These are phyloP conservation scores for Alternaria gansuensis DNA, from an alignment of 2,329 filamentous ascomycete species.

Conservation along the genomic window DNA sequence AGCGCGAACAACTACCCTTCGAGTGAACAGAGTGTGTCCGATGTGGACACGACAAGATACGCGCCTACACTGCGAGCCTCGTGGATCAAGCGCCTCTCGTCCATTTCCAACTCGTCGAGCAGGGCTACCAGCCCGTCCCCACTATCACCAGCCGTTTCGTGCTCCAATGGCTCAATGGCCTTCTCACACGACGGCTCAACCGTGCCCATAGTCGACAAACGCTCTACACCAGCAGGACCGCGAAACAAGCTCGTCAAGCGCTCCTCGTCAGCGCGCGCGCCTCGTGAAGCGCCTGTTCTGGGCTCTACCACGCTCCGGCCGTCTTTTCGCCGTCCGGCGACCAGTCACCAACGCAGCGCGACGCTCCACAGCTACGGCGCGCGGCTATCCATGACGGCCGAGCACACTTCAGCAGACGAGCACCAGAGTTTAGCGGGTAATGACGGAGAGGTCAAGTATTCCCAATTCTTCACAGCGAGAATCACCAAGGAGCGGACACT, in stretches of 20 bases:
- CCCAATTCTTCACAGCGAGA: conserved; percentile 52
- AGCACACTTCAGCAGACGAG: conserved; percentile 35
- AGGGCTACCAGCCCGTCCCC: conserved; percentile 70
- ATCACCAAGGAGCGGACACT: conserved; percentile 48
- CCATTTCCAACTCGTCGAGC: conserved; percentile 71
- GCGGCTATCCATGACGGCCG: conserved; percentile 41
- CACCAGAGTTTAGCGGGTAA: conserved; percentile 28
- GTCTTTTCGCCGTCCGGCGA: conserved; percentile 75
- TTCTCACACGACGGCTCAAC: conserved; percentile 64
- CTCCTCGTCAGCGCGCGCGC: conserved; percentile 64
- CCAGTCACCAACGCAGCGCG: conserved; percentile 79
- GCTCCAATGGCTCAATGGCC: conserved; percentile 66
- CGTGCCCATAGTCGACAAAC: conserved; percentile 67
- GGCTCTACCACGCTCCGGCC: conserved; percentile 69
- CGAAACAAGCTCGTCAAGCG: conserved; percentile 84
- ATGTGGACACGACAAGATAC: conserved; percentile 35
- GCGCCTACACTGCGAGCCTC: conserved; percentile 60
- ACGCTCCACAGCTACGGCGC: conserved; percentile 68
- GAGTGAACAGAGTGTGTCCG: conserved; percentile 37
- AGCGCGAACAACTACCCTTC: conserved; percentile 33
- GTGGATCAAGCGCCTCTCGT: conserved; percentile 77
- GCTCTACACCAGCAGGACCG: conserved; percentile 55
- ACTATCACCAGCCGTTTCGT: conserved; percentile 70
- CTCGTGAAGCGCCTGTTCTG: conserved; percentile 57
- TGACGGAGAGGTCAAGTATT: conserved; percentile 46